A percentile compares a stretch with the other conserved stretches of the same genome.
phyloP scores from a whole-genome alignment of 768 basidiomycete species.

The Cubamyces lactineus region DNA sequence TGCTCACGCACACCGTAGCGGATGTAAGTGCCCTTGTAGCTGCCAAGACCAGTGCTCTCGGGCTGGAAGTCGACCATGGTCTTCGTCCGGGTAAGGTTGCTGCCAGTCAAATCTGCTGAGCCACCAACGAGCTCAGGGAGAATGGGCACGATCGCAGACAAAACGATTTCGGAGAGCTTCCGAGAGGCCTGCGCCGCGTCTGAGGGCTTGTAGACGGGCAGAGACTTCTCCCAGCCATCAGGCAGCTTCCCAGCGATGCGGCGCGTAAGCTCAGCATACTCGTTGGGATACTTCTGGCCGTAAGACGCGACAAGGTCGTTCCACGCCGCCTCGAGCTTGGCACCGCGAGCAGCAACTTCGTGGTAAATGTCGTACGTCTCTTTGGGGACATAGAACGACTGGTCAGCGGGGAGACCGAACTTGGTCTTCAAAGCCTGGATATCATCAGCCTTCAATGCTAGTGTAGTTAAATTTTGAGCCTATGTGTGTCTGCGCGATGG shows the following conservation, averaged over 20 bases:
- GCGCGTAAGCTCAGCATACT: slow-evolving; percentile 84
- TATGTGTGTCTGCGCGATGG: neutral
- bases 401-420: slow-evolving; percentile 78
- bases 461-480: neutral
- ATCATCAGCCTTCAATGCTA: slow-evolving; percentile 93
- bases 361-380: slow-evolving; percentile 72
- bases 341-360: slow-evolving; percentile 71
- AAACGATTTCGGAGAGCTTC: slow-evolving; percentile 89
- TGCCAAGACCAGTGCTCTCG: slow-evolving; percentile 81
- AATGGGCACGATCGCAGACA: slow-evolving; percentile 71
- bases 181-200: slow-evolving; percentile 90
- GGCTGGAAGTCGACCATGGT: slow-evolving; percentile 89
- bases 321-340: slow-evolving; percentile 76
- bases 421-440: slow-evolving; percentile 81
- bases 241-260: slow-evolving; percentile 85
- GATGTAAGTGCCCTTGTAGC: slow-evolving; percentile 86
- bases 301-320: slow-evolving; percentile 68
- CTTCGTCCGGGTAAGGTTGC: slow-evolving; percentile 90
- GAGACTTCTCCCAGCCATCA: slow-evolving; percentile 79
- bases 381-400: slow-evolving; percentile 77
- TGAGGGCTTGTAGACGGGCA: slow-evolving; percentile 82
- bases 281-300: slow-evolving; percentile 75
- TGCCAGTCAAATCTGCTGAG: slow-evolving; percentile 90
- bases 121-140: slow-evolving; percentile 89
- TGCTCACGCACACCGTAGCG: slow-evolving; percentile 98